Evolutionary conservation across 2,329 filamentous ascomycete genomes (phyloP), one percentile per base, ranked within the genome.

Genomic region (Blumeria hordei): DNA sequence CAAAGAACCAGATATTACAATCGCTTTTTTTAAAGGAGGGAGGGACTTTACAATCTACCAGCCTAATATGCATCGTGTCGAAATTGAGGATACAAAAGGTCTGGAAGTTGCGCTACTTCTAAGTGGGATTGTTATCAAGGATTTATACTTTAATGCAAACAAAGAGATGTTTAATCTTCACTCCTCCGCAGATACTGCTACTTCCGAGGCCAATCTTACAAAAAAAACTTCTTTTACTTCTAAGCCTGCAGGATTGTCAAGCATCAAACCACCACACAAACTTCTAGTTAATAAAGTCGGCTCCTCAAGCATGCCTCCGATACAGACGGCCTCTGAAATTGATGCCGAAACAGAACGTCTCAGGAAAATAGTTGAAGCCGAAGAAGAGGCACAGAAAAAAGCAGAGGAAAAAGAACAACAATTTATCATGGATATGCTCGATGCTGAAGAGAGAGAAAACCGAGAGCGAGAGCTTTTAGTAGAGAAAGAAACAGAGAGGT

Each of bases 51-150:
- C 88, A 1, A 75, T 98, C 44, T 95, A 96, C 70, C 85, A 98
- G 67, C 85, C 90, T 5, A 96, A 96, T 65, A 73, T 96, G 64
- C 81, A 83, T 58, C 76, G 92, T 6, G 83, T 96, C 10, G 88
- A 96, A 45, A 80, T 96, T 58, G 88, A 98, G 67, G 92, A 98
- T 67, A 80, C 83, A 56, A 96, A 95, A 67, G 92, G 92, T 0
- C 71, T 96, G 3, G 92, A 98, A 65, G 77, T 96, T 0, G 81
- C 88, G 1, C 68, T 96, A 16, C 65, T 83, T 18, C 67, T 83
- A 18, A 72, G 76, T 33, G 76, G 78, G 0, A 75, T 80, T 60
- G 75, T 80, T 35, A 80, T 84, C 57, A 74, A 77, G 45, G 80
- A 84, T 60, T 69, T 84, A 43, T 83, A 77, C 61, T 70, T 83